phyloP scores from a whole-genome alignment of 2,329 filamentous ascomycete genomes.

The Xylaria polymorpha region DNA sequence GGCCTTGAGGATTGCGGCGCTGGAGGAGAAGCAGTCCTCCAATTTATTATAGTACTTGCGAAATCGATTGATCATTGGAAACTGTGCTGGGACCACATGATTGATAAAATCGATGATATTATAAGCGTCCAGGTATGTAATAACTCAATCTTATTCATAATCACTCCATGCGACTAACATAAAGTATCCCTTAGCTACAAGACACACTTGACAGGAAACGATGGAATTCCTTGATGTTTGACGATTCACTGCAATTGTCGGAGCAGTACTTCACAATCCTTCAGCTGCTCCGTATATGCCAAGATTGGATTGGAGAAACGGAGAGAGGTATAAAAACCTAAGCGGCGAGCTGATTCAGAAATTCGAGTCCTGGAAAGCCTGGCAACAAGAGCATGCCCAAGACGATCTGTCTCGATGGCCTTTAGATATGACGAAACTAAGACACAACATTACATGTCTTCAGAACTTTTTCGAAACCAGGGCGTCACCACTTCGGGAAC shows the following conservation, averaged over 20 bases:
- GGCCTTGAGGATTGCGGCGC: slow-evolving; percentile 21
- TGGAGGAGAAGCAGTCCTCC: slow-evolving; percentile 6
- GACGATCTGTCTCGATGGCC: slow-evolving; percentile 15
- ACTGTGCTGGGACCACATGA: slow-evolving; percentile 27
- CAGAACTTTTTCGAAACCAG: slow-evolving; percentile 12
- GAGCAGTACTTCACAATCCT: slow-evolving; percentile 34
- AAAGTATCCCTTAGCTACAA: neutral
- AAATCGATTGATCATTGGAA: slow-evolving; percentile 27
- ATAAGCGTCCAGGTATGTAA: slow-evolving; percentile 28
- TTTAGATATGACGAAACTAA: slow-evolving; percentile 6
- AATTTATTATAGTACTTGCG: slow-evolving; percentile 18
- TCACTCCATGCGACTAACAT: neutral
- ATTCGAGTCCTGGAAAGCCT: slow-evolving; percentile 12
- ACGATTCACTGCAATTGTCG: slow-evolving; percentile 31
- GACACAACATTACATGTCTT: slow-evolving; percentile 12
- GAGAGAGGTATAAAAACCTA: slow-evolving; percentile 23
- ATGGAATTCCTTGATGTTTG: slow-evolving; percentile 33
- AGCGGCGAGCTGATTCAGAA: slow-evolving; percentile 15
- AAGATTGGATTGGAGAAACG: slow-evolving; percentile 26
- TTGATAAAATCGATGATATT: slow-evolving; percentile 25
- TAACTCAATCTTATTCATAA: neutral
- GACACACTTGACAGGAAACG: slow-evolving; percentile 26
- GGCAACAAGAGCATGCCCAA: neutral
- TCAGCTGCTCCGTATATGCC: slow-evolving; percentile 31
- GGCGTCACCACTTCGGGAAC: slow-evolving; percentile 16